Percentiles rank a stretch among this genome's conserved stretches.
phyloP scores from a whole-genome alignment of 208 protist species.

The Leishmania aethiopica region DNA sequence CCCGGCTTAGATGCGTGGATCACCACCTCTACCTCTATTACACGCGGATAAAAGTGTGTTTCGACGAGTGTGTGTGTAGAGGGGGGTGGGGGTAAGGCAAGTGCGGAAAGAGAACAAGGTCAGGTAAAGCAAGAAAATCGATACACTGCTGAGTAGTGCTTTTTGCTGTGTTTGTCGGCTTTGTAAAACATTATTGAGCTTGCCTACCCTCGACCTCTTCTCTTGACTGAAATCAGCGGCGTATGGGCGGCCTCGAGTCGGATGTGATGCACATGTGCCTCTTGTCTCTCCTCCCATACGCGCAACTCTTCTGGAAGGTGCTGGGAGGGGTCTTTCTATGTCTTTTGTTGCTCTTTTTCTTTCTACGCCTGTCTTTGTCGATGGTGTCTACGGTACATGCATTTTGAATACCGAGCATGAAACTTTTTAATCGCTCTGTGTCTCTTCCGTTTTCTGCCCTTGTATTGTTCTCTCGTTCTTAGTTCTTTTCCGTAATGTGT shows the following conservation, averaged over 20 bases:
- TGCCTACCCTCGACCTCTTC: not conserved
- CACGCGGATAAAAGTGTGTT: not conserved
- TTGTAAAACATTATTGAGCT: not conserved
- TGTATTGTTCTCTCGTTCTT: not conserved
- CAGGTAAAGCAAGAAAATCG: not conserved
- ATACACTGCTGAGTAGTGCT: not conserved
- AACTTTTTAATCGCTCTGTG: not conserved
- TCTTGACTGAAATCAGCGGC: not conserved
- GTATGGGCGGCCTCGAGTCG: not conserved
- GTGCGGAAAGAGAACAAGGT: not conserved
- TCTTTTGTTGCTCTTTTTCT: too few species aligned
- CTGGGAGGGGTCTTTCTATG: too few species aligned
- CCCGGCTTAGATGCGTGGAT: too few species aligned
- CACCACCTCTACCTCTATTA: too few species aligned
- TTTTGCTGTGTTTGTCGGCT: not conserved
- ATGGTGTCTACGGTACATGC: not conserved
- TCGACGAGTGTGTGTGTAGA: too few species aligned
- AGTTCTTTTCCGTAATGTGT: too few species aligned
- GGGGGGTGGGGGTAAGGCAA: not conserved
- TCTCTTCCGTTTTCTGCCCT: not conserved
- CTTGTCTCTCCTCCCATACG: not conserved
- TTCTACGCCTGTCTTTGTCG: not conserved
- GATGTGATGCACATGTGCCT: not conserved
- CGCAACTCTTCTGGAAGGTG: not conserved
- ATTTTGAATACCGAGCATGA: not conserved